Evolutionary conservation across 192 early-diverging fungal species (phyloP).

Genomic region (Coemansia sp.): DNA sequence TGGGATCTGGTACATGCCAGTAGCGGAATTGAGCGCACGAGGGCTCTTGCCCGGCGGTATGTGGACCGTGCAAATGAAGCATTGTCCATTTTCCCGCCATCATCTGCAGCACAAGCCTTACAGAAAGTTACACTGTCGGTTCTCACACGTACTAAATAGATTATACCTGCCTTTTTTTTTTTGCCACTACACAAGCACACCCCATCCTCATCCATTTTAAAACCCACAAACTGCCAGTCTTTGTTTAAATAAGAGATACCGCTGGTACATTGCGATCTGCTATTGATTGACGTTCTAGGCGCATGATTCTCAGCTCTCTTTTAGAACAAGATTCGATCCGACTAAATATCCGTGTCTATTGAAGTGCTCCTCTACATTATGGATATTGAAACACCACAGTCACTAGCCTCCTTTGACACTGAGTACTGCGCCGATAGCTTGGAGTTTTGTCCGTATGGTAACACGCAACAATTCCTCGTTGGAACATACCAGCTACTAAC

Average conservation of each 20-base stretch:
- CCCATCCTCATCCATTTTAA: no score
- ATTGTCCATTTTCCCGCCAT: conserved; percentile 65
- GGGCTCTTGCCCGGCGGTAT: conserved; percentile 70
- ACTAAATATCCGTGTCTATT: no score
- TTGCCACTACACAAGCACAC: no score
- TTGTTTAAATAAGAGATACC: no score
- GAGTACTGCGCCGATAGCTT: conserved; percentile 70
- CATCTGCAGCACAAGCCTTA: conserved; percentile 73
- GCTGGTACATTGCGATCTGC: no score
- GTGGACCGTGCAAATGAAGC: conserved; percentile 73
- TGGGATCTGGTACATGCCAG: conserved; percentile 75
- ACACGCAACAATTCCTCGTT: conserved; percentile 57
- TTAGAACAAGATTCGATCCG: no score
- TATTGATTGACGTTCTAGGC: no score
- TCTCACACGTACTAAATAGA: conserved; percentile 75
- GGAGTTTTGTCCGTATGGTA: conserved; percentile 66
- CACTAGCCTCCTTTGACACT: conserved; percentile 60
- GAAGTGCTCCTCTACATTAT: no score
- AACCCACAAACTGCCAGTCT: no score
- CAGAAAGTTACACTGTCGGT: conserved; percentile 79
- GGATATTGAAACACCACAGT: conserved; percentile 4
- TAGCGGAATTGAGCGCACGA: conserved; percentile 74
- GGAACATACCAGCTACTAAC: conserved; percentile 71
- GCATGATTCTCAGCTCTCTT: no score
- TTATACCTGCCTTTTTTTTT: not conserved